Percentiles rank a stretch among this genome's conserved stretches.
These are phyloP conservation scores for Quercus alba DNA, from an alignment of 306 rosid species.

Conservation along the genomic window DNA sequence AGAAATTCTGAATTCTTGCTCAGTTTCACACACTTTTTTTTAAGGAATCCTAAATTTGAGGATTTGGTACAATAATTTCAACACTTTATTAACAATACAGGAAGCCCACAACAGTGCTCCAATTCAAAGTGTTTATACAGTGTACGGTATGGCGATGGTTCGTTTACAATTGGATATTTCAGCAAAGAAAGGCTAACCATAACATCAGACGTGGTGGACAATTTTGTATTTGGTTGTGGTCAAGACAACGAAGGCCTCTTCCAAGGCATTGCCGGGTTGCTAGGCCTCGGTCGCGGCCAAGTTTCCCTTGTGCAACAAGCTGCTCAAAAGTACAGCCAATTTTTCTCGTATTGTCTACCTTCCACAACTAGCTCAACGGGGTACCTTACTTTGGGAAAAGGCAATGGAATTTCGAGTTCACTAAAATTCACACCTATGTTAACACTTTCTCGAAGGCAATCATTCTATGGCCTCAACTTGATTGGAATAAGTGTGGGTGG, in stretches of 20 bases:
- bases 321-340: conserved; percentile 34
- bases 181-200: conserved; percentile 44
- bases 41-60: too few relatives aligned
- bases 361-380: conserved; percentile 52
- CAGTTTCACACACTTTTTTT: too few relatives aligned
- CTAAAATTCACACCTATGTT: conserved; percentile 52
- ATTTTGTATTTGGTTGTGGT: conserved; percentile 69
- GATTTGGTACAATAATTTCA: too few relatives aligned
- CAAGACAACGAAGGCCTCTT: conserved; percentile 65
- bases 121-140: conserved; percentile 38
- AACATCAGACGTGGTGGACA: conserved; percentile 17
- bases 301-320: conserved; percentile 70
- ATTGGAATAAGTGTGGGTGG: conserved; percentile 44
- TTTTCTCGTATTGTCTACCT: conserved; percentile 80
- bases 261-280: conserved; percentile 52
- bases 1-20: too few relatives aligned
- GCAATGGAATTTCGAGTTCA: not conserved
- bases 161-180: conserved; percentile 55
- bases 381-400: conserved; percentile 41
- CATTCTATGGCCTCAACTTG: conserved; percentile 51
- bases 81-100: conserved; percentile 14
- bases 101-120: conserved; percentile 34
- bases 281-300: conserved; percentile 73
- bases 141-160: conserved; percentile 50
- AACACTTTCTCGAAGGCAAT: not conserved